Percentiles rank a stretch among this genome's conserved stretches.
Conservation (phyloP, 805 yeast species). For the Metschnikowia koreensis region DNA sequence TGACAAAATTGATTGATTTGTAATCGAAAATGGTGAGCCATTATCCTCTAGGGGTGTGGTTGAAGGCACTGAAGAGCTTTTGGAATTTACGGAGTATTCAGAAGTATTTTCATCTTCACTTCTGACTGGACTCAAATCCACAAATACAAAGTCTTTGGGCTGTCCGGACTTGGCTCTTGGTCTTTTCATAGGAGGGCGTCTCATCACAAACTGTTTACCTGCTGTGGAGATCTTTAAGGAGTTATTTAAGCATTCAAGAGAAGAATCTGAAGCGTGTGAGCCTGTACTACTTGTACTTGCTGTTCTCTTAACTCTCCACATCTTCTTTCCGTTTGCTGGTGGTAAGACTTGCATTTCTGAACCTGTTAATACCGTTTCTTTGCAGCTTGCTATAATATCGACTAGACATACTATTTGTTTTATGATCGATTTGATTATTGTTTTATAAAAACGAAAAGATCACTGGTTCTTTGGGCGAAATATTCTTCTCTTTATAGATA, state of each 20-base stretch:
- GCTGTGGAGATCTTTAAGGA: slow-evolving; percentile 44
- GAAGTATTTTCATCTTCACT: slow-evolving; percentile 24
- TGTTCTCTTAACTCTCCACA: slow-evolving; percentile 44
- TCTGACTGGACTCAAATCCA: slow-evolving; percentile 44
- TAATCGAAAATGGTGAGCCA: slow-evolving; percentile 14
- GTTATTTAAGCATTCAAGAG: slow-evolving; percentile 41
- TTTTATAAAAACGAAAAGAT: background rate
- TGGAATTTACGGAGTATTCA: slow-evolving; percentile 20
- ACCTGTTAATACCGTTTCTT: background rate
- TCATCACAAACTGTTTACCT: slow-evolving; percentile 31
- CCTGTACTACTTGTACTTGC: slow-evolving; percentile 16
- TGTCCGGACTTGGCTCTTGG: slow-evolving; percentile 45
- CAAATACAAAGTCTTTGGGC: slow-evolving; percentile 46
- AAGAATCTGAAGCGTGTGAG: slow-evolving; percentile 19
- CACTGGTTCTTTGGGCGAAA: background rate
- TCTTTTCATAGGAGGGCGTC: slow-evolving; percentile 42
- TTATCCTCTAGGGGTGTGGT: slow-evolving; percentile 7
- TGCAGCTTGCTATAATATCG: background rate
- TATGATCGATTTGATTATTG: background rate
- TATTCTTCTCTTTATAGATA: background rate
- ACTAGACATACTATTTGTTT: background rate
- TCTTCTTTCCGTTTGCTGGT: slow-evolving; percentile 45
- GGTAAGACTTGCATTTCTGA: slow-evolving; percentile 27
- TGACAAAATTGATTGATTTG: slow-evolving; percentile 3
- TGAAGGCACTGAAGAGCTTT: slow-evolving; percentile 17